These are phyloP conservation scores for Ganoderma sinense DNA, from an alignment of 1,284 basidiomycete species.

Conservation along the genomic window DNA sequence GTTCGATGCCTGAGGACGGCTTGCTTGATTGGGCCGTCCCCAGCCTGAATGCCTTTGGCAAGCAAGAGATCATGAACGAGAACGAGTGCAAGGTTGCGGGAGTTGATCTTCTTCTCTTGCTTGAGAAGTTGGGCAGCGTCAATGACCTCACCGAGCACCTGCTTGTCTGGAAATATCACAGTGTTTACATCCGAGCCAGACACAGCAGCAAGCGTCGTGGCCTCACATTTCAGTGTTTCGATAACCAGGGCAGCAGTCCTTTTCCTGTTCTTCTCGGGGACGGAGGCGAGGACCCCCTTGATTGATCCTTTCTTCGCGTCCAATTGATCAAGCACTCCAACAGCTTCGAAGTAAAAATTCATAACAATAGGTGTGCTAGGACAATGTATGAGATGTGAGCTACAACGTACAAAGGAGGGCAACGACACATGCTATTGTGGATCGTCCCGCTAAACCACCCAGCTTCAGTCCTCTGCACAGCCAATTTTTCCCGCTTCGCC, in stretches of 20 bases:
- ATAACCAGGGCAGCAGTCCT: slow-evolving; percentile 83
- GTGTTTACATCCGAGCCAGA: slow-evolving; percentile 9
- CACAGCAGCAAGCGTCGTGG: neutral
- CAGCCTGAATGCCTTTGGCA: slow-evolving; percentile 83
- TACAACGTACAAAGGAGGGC: slow-evolving; percentile 16
- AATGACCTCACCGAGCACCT: slow-evolving; percentile 72
- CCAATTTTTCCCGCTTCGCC: neutral
- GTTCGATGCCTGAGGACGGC: slow-evolving; percentile 87
- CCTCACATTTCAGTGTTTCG: slow-evolving; percentile 91
- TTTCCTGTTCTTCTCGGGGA: slow-evolving; percentile 82
- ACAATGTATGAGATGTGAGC: slow-evolving; percentile 29
- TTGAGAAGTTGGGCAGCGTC: slow-evolving; percentile 68
- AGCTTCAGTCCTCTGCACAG: neutral
- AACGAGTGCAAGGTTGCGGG: slow-evolving; percentile 78
- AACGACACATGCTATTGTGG: slow-evolving; percentile 21
- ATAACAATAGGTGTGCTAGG: slow-evolving; percentile 56
- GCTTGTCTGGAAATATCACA: slow-evolving; percentile 61
- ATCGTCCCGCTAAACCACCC: neutral
- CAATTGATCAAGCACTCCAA: slow-evolving; percentile 82
- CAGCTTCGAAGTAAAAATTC: slow-evolving; percentile 95
- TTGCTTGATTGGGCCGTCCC: slow-evolving; percentile 87
- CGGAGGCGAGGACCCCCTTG: slow-evolving; percentile 75
- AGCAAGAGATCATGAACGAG: slow-evolving; percentile 90
- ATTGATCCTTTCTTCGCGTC: slow-evolving; percentile 89
- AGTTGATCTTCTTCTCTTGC: slow-evolving; percentile 79